Evolutionary conservation across 1,139 yeast species (phyloP), one percentile per base, ranked within the genome.

Genomic region (Kodamaea sp.): DNA sequence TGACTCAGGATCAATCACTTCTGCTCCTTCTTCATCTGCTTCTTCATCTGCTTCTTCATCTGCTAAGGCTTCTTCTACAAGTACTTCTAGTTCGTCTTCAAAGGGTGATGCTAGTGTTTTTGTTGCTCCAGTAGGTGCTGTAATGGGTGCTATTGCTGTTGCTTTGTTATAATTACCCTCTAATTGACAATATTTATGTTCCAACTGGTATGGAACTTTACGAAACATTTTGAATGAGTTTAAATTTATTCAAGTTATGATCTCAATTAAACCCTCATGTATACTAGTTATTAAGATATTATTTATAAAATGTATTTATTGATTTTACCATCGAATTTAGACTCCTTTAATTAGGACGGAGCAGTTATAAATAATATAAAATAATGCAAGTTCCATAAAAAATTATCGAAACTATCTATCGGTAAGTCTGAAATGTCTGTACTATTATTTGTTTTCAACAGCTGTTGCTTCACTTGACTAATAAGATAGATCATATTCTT

Each of bases 301-400:
- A 4, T 15, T 15, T 15, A 15, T 15, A 15, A n/a, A 15, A 15
- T 15, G 20, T 15, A 15, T 15, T 15, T 15, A n/a, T n/a, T n/a
- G n/a, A n/a, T n/a, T n/a, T n/a, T n/a, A n/a, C n/a, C n/a, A n/a
- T n/a, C n/a, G n/a, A n/a, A n/a, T n/a, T n/a, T n/a, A n/a, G n/a
- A n/a, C n/a, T n/a, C n/a, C n/a, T n/a, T n/a, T 15, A 15, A 15
- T 15, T 15, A 15, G 11, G 31, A 10, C 11, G 55, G 56, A 3
- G 65, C 74, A 3, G 74, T 69, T 34, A 70, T 49, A 40, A 61
- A 67, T 30, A 71, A 50, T 15, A 65, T 43, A 27, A 70, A 44
- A 42, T 65, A 70, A 40, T 70, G 65, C 27, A 71, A 46, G 38
- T 61, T 67, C 77, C 77, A 71, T 42, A 70, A 51, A 35, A 70